phyloP scores from a whole-genome alignment of 768 basidiomycete genomes.

The Macrolepiota fuliginosa region DNA sequence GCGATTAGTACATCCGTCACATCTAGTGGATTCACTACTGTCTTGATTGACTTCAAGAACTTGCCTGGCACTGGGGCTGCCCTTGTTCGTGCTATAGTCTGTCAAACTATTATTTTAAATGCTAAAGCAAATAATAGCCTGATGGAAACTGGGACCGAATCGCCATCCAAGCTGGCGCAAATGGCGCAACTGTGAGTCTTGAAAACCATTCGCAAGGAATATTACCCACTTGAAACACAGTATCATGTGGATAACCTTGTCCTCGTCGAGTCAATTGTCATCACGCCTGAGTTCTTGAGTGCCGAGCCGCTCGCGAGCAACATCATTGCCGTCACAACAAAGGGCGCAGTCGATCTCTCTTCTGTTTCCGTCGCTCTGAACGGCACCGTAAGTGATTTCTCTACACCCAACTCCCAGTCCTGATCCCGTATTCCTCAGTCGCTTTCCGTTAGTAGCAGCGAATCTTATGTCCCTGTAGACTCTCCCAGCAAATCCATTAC shows the following conservation, averaged over 20 bases:
- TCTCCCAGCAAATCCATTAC: constrained; percentile 46
- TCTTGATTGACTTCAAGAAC: constrained; percentile 45
- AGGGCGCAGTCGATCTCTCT: constrained; percentile 43
- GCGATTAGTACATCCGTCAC: constrained; percentile 37
- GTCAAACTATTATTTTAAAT: background rate
- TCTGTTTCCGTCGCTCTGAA: constrained; percentile 35
- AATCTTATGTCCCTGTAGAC: constrained; percentile 41
- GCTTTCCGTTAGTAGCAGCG: constrained; percentile 31
- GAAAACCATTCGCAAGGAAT: background rate
- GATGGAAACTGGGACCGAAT: constrained; percentile 49
- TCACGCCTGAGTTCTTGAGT: constrained; percentile 46
- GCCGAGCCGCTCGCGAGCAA: constrained; percentile 50
- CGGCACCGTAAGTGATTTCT: constrained; percentile 28
- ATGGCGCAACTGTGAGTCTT: constrained; percentile 38
- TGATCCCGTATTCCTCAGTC: constrained; percentile 18
- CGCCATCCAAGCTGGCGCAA: constrained; percentile 43
- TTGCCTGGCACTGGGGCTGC: constrained; percentile 40
- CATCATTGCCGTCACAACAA: constrained; percentile 46
- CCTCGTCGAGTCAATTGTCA: constrained; percentile 42
- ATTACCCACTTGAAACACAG: constrained; percentile 15
- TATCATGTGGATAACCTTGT: constrained; percentile 52
- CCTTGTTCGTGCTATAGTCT: constrained; percentile 26
- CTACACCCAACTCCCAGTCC: background rate
- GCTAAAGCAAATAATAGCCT: constrained; percentile 21
- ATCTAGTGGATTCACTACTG: constrained; percentile 36